phyloP scores from a whole-genome alignment of 192 early-diverging fungal genomes.

The Chytriomyces sp. region DNA sequence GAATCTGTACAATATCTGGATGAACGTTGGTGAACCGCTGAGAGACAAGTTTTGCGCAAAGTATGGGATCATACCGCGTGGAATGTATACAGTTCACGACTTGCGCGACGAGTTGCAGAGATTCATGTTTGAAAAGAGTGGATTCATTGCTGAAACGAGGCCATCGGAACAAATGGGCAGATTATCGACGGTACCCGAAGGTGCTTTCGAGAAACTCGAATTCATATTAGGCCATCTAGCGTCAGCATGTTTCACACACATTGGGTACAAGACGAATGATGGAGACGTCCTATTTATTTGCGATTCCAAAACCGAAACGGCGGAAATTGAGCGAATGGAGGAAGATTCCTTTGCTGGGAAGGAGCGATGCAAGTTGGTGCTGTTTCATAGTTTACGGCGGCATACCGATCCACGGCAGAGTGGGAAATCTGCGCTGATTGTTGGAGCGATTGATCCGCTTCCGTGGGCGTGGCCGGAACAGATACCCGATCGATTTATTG shows the following conservation, averaged over 20 bases:
- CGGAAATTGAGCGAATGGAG: constrained; percentile 13
- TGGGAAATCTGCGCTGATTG: neutral
- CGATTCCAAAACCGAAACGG: neutral
- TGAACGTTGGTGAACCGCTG: neutral
- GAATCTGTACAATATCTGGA: constrained; percentile 19
- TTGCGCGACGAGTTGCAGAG: neutral
- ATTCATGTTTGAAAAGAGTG: neutral
- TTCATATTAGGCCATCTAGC: constrained; percentile 32
- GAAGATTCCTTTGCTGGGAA: neutral
- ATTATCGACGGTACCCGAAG: neutral
- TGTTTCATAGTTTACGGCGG: constrained; percentile 18
- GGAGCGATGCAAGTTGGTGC: constrained; percentile 11
- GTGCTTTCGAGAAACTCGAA: neutral
- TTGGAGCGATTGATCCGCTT: constrained; percentile 28
- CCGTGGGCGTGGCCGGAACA: constrained; percentile 24
- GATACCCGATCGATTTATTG: constrained; percentile 8
- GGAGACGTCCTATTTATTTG: constrained; percentile 11
- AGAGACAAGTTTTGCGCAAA: constrained; percentile 23
- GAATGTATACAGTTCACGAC: constrained; percentile 18
- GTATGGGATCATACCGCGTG: neutral
- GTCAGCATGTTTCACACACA: constrained; percentile 26
- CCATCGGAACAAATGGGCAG: neutral
- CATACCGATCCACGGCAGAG: neutral
- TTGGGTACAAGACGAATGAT: constrained; percentile 3
- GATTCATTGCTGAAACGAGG: neutral